Base-by-base conservation (phyloP, 192 early-diverging fungal genomes). In the Phlyctochytrium arcticum region DNA sequence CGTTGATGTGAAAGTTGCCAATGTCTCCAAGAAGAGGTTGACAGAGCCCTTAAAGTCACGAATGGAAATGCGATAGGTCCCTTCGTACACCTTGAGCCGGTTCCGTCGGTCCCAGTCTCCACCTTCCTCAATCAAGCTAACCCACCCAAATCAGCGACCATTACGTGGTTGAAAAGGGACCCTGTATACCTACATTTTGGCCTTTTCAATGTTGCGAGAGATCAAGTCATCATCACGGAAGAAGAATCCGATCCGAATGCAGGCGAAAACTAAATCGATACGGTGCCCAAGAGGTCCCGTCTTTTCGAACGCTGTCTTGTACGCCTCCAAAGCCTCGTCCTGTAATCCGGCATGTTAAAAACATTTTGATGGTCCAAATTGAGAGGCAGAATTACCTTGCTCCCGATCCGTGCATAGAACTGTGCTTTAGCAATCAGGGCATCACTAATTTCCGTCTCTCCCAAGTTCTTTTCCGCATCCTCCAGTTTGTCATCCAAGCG, bases 51-150 rank as follows among this genome's bases (percentile, higher is more conserved):
- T 95, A 74, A 98, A 99, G 78, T 99, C 89, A 57, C 97, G 88
- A 56, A 92, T 89, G 10, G 93, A 92, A 84, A 96, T 89, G 65
- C 86, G 75, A 80, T 93, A 94, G 34, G 94, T 80, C 50, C 92
- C 95, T 70, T 98, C 92, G 66, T 98, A 93, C 3, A 92, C 93
- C 80, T 98, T 98, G 42, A 97, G 84, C 47, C 97, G 85, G 80
- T 99, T 99, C 60, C 97, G 86, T 46, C 97, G 86, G 82, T 99
- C 97, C 97, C 97, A 99, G 76, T 99, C 97, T 26, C 97, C 97
- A 47, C 96, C 94, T 79, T 97, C 92, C 70, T 99, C 91, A 62
- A 98, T 94, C 71, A 99, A 81, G 33, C 89, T 93, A 17, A 2
- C 19, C 24, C n/a, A n/a, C n/a, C n/a, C n/a, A n/a, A n/a, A n/a